phyloP scores from a whole-genome alignment of 257 asterid genomes.

The Prunella vulgaris region DNA sequence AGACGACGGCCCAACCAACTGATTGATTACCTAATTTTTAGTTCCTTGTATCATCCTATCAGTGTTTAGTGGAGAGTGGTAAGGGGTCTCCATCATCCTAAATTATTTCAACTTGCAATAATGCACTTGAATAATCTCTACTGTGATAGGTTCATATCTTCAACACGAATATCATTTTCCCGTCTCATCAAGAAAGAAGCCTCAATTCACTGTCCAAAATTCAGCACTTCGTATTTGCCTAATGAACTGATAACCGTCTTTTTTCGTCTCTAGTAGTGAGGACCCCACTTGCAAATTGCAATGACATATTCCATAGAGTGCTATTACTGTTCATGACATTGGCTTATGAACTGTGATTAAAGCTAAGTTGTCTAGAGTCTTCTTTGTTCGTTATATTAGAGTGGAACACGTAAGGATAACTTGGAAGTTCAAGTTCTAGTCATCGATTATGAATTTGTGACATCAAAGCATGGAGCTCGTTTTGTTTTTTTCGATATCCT shows the following conservation, averaged over 20 bases:
- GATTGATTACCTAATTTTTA: constrained; percentile 15
- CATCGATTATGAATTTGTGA: neutral
- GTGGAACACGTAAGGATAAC: neutral
- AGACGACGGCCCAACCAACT: constrained; percentile 2
- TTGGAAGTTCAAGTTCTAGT: neutral
- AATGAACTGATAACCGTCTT: constrained; percentile 15
- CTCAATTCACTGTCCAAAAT: constrained; percentile 15
- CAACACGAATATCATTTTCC: constrained; percentile 29
- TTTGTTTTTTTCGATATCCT: neutral
- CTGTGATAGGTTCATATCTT: constrained; percentile 28
- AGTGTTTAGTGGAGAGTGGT: constrained; percentile 28
- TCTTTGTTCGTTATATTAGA: neutral
- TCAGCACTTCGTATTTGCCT: constrained; percentile 7
- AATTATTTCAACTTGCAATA: constrained; percentile 22
- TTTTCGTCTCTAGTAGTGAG: constrained; percentile 24
- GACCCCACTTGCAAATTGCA: constrained; percentile 18
- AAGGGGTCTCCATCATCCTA: constrained; percentile 34
- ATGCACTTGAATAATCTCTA: constrained; percentile 34
- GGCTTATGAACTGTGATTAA: neutral
- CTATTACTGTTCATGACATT: neutral
- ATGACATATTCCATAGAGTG: constrained; percentile 4
- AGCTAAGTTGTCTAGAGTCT: neutral
- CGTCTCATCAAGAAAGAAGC: constrained; percentile 23
- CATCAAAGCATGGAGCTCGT: neutral
- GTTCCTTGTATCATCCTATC: constrained; percentile 6